A percentile compares a stretch with the other conserved stretches of the same genome.
Conservation (phyloP, 176 grass and related monocot species). For the Musa acuminata region DNA sequence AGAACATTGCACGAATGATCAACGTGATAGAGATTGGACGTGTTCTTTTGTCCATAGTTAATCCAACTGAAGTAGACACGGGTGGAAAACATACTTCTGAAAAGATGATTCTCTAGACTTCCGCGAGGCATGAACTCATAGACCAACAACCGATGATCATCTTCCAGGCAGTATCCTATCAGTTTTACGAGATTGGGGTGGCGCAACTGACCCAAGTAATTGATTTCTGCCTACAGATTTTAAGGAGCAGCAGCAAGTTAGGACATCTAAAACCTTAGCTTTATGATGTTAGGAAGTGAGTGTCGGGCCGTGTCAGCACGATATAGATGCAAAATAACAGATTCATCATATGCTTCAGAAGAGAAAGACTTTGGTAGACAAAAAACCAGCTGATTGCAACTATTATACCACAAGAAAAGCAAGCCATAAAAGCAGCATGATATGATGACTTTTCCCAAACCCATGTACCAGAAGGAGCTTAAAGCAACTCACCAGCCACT, state of each 20-base stretch:
- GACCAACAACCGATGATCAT: constrained; percentile 78
- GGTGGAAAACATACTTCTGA: constrained; percentile 57
- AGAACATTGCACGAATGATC: too few species aligned
- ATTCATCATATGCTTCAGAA: background rate
- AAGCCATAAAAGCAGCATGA: background rate
- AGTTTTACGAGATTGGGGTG: constrained; percentile 96
- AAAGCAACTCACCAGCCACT: constrained; percentile 69
- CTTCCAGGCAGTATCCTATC: constrained; percentile 87
- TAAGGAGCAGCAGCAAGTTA: background rate
- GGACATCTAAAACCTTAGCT: background rate
- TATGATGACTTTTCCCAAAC: background rate
- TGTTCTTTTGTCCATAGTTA: background rate
- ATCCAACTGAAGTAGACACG: background rate
- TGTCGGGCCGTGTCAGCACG: background rate
- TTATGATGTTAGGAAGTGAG: background rate
- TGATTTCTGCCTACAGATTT: constrained; percentile 79
- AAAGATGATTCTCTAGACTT: constrained; percentile 97
- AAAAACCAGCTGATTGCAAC: background rate
- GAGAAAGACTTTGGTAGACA: background rate
- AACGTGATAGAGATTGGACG: too few species aligned
- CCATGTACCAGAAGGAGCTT: background rate
- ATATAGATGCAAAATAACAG: background rate
- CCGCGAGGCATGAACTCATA: constrained; percentile 93
- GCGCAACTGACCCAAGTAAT: constrained; percentile 80
- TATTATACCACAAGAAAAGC: background rate